Evolutionary conservation across 2,329 filamentous ascomycete genomes (phyloP), one percentile per base, ranked within the genome.

Genomic region (Aspergillus amoenus): DNA sequence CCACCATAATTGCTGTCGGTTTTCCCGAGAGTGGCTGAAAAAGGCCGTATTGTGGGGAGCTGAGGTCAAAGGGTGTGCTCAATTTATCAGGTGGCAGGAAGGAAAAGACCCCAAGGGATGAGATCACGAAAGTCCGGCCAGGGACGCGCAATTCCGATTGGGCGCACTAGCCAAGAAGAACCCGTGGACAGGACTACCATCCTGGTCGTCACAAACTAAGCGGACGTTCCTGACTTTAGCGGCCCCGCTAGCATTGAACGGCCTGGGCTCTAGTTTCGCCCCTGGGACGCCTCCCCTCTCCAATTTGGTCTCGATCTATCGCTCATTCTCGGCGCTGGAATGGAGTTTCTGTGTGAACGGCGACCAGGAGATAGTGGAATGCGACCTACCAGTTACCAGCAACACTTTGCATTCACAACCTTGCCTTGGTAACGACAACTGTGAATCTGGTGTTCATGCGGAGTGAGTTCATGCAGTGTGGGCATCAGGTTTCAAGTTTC

Each of bases 401-500:
- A 45, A 52, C 41, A 27, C 41, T 22, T 17, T 42, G 32, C 52
- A 48, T 48, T 48, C 37, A 34, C 43, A 5, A 27, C 52, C 12
- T 44, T 6, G 40, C 27, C 30, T 42, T 37, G 27, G 27, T 30
- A 30, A 30, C 27, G 9, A 11, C 27, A 30, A 11, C 27, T 30
- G 27, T 11, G 24, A 17, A 42, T 42, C 30, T 34, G 24, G 21
- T 24, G 39, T 47, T 43, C 44, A 42, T 47, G 32, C n/a, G 18
- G 13, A 47, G 44, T 48, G 44, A 48, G 17, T 39, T 39, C 52
- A 45, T 55, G 52, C 44, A 55, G 44, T 47, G 52, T 49, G 52
- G 52, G 39, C 52, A 50, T 57, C 27, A 18, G 17, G 42, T 53
- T 56, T 59, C 57, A 58, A 56, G 37, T 40, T 54, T 52, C 53